Conservation (phyloP, 176 grass and related monocot genomes). For the Stipa capillata region DNA sequence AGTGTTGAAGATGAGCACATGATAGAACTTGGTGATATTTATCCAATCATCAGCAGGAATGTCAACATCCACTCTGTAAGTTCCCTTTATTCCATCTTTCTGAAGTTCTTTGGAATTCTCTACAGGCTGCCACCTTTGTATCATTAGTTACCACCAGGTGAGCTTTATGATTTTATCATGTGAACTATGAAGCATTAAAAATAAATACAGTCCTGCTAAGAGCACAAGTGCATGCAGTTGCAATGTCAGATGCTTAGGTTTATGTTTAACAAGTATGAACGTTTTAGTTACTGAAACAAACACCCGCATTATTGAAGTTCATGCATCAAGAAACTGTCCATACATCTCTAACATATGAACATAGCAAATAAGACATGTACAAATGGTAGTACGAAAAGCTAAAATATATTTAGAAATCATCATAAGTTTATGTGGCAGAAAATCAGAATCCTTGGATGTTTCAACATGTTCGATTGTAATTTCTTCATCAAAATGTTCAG, state of each 20-base stretch:
- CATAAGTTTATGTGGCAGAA: not conserved
- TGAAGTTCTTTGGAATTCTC: slow-evolving; percentile 23
- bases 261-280: not conserved
- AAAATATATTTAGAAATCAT: not conserved
- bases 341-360: not conserved
- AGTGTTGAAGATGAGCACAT: slow-evolving; percentile 84
- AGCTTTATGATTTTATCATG: slow-evolving; percentile 15
- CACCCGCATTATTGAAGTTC: not conserved
- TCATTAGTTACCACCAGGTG: slow-evolving; percentile 44
- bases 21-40: slow-evolving; percentile 72
- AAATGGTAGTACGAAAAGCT: not conserved
- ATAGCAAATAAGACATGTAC: not conserved
- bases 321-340: not conserved
- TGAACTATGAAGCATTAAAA: not conserved
- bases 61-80: slow-evolving; percentile 68
- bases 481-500: not conserved
- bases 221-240: not conserved
- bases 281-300: not conserved
- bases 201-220: not conserved
- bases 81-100: slow-evolving; percentile 54
- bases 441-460: not conserved
- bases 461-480: not conserved
- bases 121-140: slow-evolving; percentile 78
- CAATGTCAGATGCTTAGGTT: not conserved
- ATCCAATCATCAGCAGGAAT: slow-evolving; percentile 69